phyloP scores from a whole-genome alignment of 2,329 filamentous ascomycete species.

The Dendrostoma leiphaemia region DNA sequence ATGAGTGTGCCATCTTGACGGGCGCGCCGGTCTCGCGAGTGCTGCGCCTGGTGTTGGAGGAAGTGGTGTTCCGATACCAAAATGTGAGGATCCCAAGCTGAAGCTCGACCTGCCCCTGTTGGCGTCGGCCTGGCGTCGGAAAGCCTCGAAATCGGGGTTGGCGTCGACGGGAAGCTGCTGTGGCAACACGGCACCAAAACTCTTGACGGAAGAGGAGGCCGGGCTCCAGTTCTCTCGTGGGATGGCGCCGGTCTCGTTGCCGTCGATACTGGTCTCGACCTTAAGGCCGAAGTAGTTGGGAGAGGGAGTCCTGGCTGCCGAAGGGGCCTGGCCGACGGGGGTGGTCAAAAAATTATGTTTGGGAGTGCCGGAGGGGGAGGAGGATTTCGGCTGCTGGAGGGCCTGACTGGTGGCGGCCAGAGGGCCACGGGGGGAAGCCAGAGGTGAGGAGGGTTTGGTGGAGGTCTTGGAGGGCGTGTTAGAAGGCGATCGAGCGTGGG shows the following conservation, averaged over 20 bases:
- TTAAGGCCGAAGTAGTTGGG: constrained; percentile 86
- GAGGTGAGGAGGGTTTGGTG: constrained; percentile 48
- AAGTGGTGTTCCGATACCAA: constrained; percentile 32
- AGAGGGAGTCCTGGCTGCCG: constrained; percentile 53
- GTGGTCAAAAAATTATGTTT: constrained; percentile 8
- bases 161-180: constrained; percentile 69
- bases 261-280: constrained; percentile 58
- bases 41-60: constrained; percentile 22
- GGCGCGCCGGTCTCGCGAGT: constrained; percentile 38
- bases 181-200: constrained; percentile 66
- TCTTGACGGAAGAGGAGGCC: constrained; percentile 67
- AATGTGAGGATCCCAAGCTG: constrained; percentile 43
- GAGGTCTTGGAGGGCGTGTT: constrained; percentile 37
- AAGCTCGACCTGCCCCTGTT: constrained; percentile 50
- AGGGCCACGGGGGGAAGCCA: constrained; percentile 48
- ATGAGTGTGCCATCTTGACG: constrained; percentile 48
- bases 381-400: constrained; percentile 42
- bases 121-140: constrained; percentile 69
- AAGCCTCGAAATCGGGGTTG: constrained; percentile 80
- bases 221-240: constrained; percentile 74
- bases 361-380: constrained; percentile 36
- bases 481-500: constrained; percentile 38
- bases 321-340: constrained; percentile 23
- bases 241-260: constrained; percentile 61
- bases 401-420: constrained; percentile 56